These are phyloP conservation scores for Xerocomus nothofagi DNA, from an alignment of 1,284 basidiomycete genomes.

Conservation along the genomic window DNA sequence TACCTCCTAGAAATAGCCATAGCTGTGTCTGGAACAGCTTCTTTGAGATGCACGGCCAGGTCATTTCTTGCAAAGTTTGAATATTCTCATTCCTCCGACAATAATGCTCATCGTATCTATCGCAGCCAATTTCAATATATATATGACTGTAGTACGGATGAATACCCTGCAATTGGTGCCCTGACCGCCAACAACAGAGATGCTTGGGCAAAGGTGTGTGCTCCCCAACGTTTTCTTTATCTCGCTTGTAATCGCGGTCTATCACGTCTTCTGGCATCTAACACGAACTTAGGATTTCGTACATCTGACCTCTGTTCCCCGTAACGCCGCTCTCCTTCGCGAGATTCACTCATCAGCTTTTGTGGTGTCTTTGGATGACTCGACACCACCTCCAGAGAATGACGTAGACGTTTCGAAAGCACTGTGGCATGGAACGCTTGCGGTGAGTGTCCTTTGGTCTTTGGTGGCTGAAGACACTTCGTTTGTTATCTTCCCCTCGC, in stretches of 20 bases:
- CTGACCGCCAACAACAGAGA: conserved; percentile 80
- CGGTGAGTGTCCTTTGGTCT: conserved; percentile 14
- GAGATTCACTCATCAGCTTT: conserved; percentile 83
- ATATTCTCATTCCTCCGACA: background rate
- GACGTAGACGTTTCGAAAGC: conserved; percentile 56
- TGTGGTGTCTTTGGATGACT: conserved; percentile 74
- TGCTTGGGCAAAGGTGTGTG: conserved; percentile 73
- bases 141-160: conserved; percentile 60
- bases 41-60: background rate
- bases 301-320: conserved; percentile 51
- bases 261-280: background rate
- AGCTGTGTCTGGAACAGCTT: no score
- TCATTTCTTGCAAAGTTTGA: conserved; percentile 3
- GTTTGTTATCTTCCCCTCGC: no score
- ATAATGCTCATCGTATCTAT: conserved; percentile 8
- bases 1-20: background rate
- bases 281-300: conserved; percentile 55
- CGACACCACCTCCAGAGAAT: conserved; percentile 44
- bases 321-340: conserved; percentile 66
- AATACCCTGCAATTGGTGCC: conserved; percentile 73
- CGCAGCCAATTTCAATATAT: conserved; percentile 74
- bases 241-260: background rate
- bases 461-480: background rate
- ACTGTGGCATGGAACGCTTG: conserved; percentile 71
- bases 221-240: background rate